A percentile compares a stretch with the other conserved stretches of the same genome.
These are phyloP conservation scores for Mixia osmundae DNA, from an alignment of 1,284 basidiomycete genomes.

Conservation along the genomic window DNA sequence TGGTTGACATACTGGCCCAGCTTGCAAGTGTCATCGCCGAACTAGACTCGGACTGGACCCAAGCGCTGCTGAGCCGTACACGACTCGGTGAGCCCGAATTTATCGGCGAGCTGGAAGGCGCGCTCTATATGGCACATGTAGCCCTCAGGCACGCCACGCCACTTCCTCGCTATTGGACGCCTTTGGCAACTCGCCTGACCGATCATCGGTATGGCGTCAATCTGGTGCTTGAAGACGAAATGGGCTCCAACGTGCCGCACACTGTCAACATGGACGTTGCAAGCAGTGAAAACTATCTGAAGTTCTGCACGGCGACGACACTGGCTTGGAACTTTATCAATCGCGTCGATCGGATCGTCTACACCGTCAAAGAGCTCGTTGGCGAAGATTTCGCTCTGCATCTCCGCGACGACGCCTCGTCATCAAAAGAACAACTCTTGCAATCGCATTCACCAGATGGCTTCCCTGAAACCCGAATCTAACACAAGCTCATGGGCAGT, in stretches of 20 bases:
- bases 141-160: not conserved
- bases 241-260: not conserved
- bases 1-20: slow-evolving; percentile 3
- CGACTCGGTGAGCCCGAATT: slow-evolving; percentile 3
- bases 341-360: slow-evolving; percentile 2
- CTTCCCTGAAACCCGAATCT: too few relatives aligned
- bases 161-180: slow-evolving; percentile 2
- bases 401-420: too few relatives aligned
- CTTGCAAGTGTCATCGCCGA: not conserved
- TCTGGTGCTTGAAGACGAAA: not conserved
- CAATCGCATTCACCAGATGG: too few relatives aligned
- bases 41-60: slow-evolving; percentile 1
- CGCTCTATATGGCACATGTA: not conserved
- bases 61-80: slow-evolving; percentile 1
- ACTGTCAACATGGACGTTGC: not conserved
- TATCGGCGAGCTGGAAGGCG: not conserved
- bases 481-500: too few relatives aligned
- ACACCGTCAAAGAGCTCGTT: not conserved
- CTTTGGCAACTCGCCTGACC: not conserved
- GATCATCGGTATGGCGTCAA: not conserved
- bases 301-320: slow-evolving; percentile 1
- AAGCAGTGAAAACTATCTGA: slow-evolving; percentile 2
- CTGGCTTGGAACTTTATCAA: slow-evolving; percentile 2
- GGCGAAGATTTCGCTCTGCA: slow-evolving; percentile 3
- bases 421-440: too few relatives aligned